phyloP scores from a whole-genome alignment of 2,329 filamentous ascomycete species.

The Microsporum ferrugineum region DNA sequence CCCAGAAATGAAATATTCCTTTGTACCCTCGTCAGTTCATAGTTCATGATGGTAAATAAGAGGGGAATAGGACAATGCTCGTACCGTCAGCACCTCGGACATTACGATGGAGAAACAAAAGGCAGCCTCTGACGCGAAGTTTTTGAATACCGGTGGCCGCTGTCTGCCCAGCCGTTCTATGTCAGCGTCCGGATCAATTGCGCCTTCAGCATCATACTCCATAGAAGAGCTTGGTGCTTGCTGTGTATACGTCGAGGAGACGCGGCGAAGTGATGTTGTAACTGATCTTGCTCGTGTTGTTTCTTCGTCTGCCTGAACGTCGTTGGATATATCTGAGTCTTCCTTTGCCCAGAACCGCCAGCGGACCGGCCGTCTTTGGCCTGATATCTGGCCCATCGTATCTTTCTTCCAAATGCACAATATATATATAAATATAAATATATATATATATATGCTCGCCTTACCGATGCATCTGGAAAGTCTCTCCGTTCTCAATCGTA shows the following conservation, averaged over 20 bases:
- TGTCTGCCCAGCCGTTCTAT: constrained; percentile 53
- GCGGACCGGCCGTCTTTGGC: background rate
- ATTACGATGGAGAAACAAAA: constrained; percentile 53
- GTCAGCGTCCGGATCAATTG: constrained; percentile 5
- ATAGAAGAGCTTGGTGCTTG: background rate
- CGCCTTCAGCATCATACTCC: background rate
- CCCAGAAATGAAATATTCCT: constrained; percentile 67
- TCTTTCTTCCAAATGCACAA: background rate
- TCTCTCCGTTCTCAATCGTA: background rate
- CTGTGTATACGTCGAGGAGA: background rate
- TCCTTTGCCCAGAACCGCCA: background rate
- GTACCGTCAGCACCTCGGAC: constrained; percentile 51
- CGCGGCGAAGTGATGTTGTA: background rate
- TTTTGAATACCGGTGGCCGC: constrained; percentile 46
- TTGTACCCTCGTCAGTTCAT: background rate
- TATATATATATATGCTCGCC: background rate
- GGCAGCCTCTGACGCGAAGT: constrained; percentile 45
- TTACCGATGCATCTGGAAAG: background rate
- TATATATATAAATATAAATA: background rate
- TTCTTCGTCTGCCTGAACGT: background rate
- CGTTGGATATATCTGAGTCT: background rate
- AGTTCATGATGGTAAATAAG: constrained; percentile 2
- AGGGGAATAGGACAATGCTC: constrained; percentile 15
- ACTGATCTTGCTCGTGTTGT: background rate
- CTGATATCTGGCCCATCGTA: background rate